Base-by-base conservation (phyloP, 306 rosid species). In the Cucurbita maxima region DNA sequence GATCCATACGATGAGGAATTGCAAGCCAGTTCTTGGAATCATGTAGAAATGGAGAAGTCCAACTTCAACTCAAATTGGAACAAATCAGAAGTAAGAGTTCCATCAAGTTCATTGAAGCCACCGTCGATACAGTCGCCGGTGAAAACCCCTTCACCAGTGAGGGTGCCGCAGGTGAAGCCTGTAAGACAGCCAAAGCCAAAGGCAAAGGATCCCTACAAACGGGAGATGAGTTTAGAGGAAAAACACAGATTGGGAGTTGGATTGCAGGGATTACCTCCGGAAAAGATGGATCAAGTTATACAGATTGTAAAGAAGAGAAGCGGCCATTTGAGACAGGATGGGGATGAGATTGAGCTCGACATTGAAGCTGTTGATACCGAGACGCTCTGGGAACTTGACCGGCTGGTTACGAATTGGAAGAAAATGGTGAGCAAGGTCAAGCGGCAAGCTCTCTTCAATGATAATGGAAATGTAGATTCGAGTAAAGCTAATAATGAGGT, bases 341-440 rank as follows among this genome's bases (percentile, higher is more conserved):
- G 95, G 20, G 99, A 95, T 80, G 99, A 95, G 81, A 95, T 95
- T 51, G 99, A 95, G 88, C 92, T 95, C 8, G 99, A 95, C 59
- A 91, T 95, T 51, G 99, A 95, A 78, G 96, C 97, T 4, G 91
- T 89, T 3, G 97, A 95, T 62, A 91, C 85, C 0, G 99, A 95
- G 77, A 95, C 99, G 44, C 96, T 95, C n/a, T 95, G 99, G 99
- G 99, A 95, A 78, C 97, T 95, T 10, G 99, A 95, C 79, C 82
- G 96, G 3, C 85, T 95, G 40, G 99, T 95, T 5, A 88, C 99
- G 4, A 91, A 95, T 84, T 95, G 83, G 80, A 95, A 88, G 75
- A 95, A 89, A 84, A 84, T 89, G 97, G 84, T 88, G 73, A 91
- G 99, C 88, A 95, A 95, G 84, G 87, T 89, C 50, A 91, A 89